These are phyloP conservation scores for Coniochaeta sp. DNA, from an alignment of 2,329 filamentous ascomycete genomes.

Conservation along the genomic window DNA sequence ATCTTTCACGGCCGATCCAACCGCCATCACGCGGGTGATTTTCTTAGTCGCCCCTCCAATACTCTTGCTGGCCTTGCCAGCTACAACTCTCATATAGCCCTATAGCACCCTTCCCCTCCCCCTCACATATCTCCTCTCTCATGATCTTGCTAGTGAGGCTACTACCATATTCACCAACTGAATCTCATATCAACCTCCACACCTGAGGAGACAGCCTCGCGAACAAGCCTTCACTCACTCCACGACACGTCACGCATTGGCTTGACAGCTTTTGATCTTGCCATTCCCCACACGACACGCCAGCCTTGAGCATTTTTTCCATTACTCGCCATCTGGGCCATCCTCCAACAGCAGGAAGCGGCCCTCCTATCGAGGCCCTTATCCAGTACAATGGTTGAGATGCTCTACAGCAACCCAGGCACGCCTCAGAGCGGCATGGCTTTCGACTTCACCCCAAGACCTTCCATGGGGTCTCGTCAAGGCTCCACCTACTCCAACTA, in stretches of 20 bases:
- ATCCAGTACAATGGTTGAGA: background rate
- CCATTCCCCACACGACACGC: background rate
- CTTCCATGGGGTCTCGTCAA: slow-evolving; percentile 10
- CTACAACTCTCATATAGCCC: background rate
- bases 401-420: slow-evolving; percentile 1
- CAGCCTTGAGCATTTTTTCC: background rate
- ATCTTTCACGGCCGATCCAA: background rate
- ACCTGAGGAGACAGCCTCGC: slow-evolving; percentile 14
- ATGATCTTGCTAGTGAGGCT: slow-evolving; percentile 36
- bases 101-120: background rate
- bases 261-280: background rate
- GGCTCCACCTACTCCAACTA: slow-evolving; percentile 1
- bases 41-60: background rate
- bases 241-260: background rate
- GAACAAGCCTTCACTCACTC: background rate
- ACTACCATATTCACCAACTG: slow-evolving; percentile 9
- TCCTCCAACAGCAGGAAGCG: background rate
- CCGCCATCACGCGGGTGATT: background rate
- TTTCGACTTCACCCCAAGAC: background rate
- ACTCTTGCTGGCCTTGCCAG: background rate
- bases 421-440: background rate
- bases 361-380: background rate
- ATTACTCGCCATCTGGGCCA: background rate
- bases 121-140: slow-evolving; percentile 8
- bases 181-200: slow-evolving; percentile 14